phyloP scores from a whole-genome alignment of 1,284 basidiomycete genomes.

The Tremellales sp. region DNA sequence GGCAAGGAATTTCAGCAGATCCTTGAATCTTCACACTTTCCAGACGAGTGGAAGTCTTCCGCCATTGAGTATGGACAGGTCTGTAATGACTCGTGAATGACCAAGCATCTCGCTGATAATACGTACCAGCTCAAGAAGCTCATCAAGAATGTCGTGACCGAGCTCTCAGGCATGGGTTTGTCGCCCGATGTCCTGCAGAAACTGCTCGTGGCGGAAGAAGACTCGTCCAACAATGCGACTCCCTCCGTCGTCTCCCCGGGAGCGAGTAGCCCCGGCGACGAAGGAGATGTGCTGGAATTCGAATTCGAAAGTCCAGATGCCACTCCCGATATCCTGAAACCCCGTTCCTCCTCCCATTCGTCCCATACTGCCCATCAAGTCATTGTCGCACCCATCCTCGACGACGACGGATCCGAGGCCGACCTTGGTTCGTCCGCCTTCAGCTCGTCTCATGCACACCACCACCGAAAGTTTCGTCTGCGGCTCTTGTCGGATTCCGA shows the following conservation, averaged over 20 bases:
- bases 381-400: slow-evolving; percentile 26
- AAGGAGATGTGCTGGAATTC: slow-evolving; percentile 37
- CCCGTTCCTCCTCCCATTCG: slow-evolving; percentile 4
- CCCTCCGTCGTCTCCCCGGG: too few relatives aligned
- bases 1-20: slow-evolving; percentile 50
- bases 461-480: slow-evolving; percentile 33
- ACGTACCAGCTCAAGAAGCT: slow-evolving; percentile 76
- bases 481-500: slow-evolving; percentile 23
- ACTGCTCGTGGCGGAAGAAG: slow-evolving; percentile 48
- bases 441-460: not conserved
- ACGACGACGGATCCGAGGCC: not conserved
- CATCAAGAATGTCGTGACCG: slow-evolving; percentile 78
- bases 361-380: slow-evolving; percentile 19
- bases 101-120: slow-evolving; percentile 8
- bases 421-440: not conserved
- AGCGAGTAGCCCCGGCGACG: slow-evolving; percentile 5
- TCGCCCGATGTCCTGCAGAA: slow-evolving; percentile 58
- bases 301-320: slow-evolving; percentile 41
- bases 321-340: slow-evolving; percentile 12
- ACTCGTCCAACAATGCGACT: not conserved
- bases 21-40: slow-evolving; percentile 45
- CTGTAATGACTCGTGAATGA: slow-evolving; percentile 19
- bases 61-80: slow-evolving; percentile 85
- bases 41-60: slow-evolving; percentile 52
- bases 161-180: slow-evolving; percentile 75